Evolutionary conservation across 179 eudicot genomes (phyloP).

Genomic region (Carnegiea gigantea): DNA sequence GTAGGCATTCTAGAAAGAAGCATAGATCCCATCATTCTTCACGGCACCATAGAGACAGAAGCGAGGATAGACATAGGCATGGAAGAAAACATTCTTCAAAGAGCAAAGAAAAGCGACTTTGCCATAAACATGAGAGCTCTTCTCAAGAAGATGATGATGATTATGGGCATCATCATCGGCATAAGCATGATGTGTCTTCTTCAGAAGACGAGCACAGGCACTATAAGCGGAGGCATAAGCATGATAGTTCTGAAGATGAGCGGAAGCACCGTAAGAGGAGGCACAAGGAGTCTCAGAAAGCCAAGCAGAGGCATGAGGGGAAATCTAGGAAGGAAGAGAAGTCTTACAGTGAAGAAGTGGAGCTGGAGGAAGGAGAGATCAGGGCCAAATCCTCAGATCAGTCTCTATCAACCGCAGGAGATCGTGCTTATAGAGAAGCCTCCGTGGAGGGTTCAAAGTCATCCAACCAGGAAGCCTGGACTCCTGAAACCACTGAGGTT

Average conservation of each 20-base stretch:
- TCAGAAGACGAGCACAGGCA: constrained; percentile 38
- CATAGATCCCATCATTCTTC: constrained; percentile 53
- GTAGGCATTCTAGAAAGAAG: constrained; percentile 51
- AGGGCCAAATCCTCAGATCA: constrained; percentile 52
- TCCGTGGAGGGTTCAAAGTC: constrained; percentile 43
- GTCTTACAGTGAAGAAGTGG: constrained; percentile 43
- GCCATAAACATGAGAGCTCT: constrained; percentile 34
- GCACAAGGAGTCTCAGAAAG: constrained; percentile 22
- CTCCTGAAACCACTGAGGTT: constrained; percentile 58
- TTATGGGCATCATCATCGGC: constrained; percentile 18
- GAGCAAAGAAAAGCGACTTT: constrained; percentile 35
- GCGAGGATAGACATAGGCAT: constrained; percentile 47
- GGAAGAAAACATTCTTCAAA: constrained; percentile 48
- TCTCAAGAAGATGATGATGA: constrained; percentile 26
- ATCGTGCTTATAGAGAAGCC: constrained; percentile 46
- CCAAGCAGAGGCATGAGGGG: constrained; percentile 18
- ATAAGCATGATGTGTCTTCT: constrained; percentile 18
- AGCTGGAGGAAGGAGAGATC: constrained; percentile 89
- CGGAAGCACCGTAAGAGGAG: constrained; percentile 21
- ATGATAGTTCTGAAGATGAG: constrained; percentile 41
- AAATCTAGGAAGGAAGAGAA: constrained; percentile 39
- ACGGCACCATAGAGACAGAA: constrained; percentile 47
- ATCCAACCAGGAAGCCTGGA: constrained; percentile 37
- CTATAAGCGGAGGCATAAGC: constrained; percentile 17
- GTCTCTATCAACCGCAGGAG: constrained; percentile 44